phyloP scores from a whole-genome alignment of 768 basidiomycete genomes.

The Clavulina sp. region DNA sequence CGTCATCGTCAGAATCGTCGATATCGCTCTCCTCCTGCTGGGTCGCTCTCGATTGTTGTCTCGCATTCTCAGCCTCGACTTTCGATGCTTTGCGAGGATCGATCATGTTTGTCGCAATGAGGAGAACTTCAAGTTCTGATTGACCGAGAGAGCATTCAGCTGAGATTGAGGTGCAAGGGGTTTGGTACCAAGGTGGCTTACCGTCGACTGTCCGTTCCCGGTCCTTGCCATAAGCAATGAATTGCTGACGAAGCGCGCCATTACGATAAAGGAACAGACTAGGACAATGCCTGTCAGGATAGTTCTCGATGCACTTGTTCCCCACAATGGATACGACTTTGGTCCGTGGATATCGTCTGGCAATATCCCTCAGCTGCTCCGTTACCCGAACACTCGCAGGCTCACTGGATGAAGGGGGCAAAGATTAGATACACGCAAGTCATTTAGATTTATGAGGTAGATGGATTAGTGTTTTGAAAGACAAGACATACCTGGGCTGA shows the following conservation, averaged over 20 bases:
- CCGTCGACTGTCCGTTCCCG: conserved; percentile 62
- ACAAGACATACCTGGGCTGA: conserved; percentile 67
- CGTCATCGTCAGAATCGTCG: conserved; percentile 28
- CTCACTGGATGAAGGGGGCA: no score
- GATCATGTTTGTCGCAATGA: conserved; percentile 48
- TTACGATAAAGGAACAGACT: conserved; percentile 86
- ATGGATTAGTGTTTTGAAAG: not conserved
- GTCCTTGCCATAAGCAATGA: conserved; percentile 72
- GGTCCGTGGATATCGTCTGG: conserved; percentile 69
- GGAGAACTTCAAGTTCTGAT: conserved; percentile 47
- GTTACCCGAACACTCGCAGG: conserved; percentile 64
- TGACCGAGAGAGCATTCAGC: conserved; percentile 16
- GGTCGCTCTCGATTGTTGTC: conserved; percentile 10
- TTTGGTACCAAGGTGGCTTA: conserved; percentile 19
- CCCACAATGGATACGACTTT: conserved; percentile 95
- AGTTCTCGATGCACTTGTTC: conserved; percentile 88
- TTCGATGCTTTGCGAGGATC: conserved; percentile 31
- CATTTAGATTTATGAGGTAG: no score
- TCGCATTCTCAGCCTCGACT: conserved; percentile 1
- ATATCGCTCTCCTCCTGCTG: conserved; percentile 13
- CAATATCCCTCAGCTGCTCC: conserved; percentile 50
- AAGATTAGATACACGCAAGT: no score
- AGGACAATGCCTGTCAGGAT: conserved; percentile 78
- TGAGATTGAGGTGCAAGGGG: not conserved
- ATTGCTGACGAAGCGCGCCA: conserved; percentile 77